A percentile compares a stretch with the other conserved stretches of the same genome.
These are phyloP conservation scores for Pseudogymnoascus sp. DNA, from an alignment of 2,329 filamentous ascomycete genomes.

Conservation along the genomic window DNA sequence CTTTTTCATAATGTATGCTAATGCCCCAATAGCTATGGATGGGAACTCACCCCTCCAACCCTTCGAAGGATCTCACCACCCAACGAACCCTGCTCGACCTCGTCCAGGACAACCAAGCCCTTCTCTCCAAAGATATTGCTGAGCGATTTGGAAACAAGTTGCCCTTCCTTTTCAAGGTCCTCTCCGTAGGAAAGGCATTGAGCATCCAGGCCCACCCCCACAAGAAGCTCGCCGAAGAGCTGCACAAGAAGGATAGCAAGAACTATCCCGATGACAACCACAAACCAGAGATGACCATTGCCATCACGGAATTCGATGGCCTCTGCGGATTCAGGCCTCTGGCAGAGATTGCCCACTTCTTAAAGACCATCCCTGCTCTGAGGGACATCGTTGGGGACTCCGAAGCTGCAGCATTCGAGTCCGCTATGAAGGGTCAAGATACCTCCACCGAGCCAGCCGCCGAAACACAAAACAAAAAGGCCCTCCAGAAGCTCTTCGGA, in stretches of 20 bases:
- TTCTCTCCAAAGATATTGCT: constrained; percentile 67
- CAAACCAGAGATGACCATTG: constrained; percentile 99
- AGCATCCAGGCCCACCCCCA: constrained; percentile 97
- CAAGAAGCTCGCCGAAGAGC: constrained; percentile 83
- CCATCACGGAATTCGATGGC: constrained; percentile 91
- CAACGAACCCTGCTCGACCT: constrained; percentile 81
- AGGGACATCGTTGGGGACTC: constrained; percentile 60
- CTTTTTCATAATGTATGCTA: constrained; percentile 41
- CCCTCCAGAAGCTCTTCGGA: constrained; percentile 67
- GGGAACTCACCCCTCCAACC: constrained; percentile 94
- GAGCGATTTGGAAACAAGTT: constrained; percentile 74
- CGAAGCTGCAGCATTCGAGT: constrained; percentile 49
- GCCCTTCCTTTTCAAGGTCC: constrained; percentile 95
- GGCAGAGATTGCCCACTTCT: constrained; percentile 77
- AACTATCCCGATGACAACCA: constrained; percentile 99
- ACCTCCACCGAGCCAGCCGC: constrained; percentile 32
- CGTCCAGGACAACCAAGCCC: constrained; percentile 74
- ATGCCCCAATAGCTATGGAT: constrained; percentile 73
- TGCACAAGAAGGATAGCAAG: constrained; percentile 78
- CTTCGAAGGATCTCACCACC: constrained; percentile 80
- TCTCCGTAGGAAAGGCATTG: constrained; percentile 90
- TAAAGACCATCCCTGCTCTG: constrained; percentile 51
- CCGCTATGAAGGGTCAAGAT: constrained; percentile 47
- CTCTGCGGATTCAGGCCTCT: constrained; percentile 92
- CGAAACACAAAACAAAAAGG: constrained; percentile 64